Evolutionary conservation across 139 green algal species (phyloP).

Genomic region (Chlorella vulgaris): DNA sequence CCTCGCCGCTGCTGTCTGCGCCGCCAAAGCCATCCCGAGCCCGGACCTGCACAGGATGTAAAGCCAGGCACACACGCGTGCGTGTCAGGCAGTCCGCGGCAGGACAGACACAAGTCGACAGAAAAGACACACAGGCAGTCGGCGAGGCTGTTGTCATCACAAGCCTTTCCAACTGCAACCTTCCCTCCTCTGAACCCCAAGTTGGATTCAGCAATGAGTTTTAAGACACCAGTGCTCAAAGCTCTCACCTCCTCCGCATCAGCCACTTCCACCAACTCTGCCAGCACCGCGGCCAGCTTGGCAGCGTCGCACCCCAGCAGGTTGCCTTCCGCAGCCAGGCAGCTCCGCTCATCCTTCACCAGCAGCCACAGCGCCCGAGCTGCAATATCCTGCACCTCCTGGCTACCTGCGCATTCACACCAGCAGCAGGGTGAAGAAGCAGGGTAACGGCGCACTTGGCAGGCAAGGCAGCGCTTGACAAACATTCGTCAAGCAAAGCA

Average conservation of each 20-base stretch:
- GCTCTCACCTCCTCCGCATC: slow-evolving; percentile 25
- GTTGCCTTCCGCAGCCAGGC: background rate
- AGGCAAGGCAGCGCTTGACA: too few relatives aligned
- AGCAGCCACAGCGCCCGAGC: slow-evolving; percentile 23
- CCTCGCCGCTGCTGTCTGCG: background rate
- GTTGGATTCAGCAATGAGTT: too few relatives aligned
- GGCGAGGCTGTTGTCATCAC: too few relatives aligned
- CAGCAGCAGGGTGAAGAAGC: background rate
- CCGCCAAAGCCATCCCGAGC: background rate
- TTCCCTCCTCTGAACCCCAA: too few relatives aligned
- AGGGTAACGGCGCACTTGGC: too few relatives aligned
- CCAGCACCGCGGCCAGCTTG: background rate
- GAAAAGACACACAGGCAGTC: too few relatives aligned
- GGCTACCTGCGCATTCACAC: background rate
- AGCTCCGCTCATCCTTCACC: background rate
- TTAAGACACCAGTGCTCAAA: background rate
- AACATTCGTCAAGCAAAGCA: too few relatives aligned
- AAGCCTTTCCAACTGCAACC: too few relatives aligned
- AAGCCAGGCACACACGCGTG: too few relatives aligned
- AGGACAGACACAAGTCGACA: too few relatives aligned
- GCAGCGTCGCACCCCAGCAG: slow-evolving; percentile 5
- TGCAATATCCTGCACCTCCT: slow-evolving; percentile 17
- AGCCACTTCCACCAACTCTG: background rate
- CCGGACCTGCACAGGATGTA: background rate
- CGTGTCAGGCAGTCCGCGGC: too few relatives aligned